phyloP scores from a whole-genome alignment of 1,139 yeast genomes.

The Meyerozyma smithsonii region DNA sequence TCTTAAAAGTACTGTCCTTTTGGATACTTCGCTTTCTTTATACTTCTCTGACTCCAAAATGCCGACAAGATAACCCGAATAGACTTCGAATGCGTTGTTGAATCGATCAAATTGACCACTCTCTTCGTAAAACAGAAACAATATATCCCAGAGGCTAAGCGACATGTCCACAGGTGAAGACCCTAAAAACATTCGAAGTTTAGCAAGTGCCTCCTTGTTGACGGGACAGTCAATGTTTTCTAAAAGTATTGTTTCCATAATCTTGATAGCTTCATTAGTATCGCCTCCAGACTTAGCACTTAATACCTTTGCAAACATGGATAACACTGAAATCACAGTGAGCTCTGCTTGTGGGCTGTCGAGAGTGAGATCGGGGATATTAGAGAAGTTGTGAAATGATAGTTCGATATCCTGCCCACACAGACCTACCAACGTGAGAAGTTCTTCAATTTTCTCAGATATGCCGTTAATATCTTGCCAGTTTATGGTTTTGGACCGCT shows the following conservation, averaged over 20 bases:
- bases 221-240: conserved; percentile 9
- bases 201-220: conserved; percentile 24
- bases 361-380: conserved; percentile 55
- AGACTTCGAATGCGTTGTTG: conserved; percentile 52
- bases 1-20: conserved; percentile 18
- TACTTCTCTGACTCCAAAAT: conserved; percentile 27
- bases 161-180: conserved; percentile 64
- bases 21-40: conserved; percentile 7
- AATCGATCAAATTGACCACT: conserved; percentile 36
- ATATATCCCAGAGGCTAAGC: conserved; percentile 70
- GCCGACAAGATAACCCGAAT: conserved; percentile 36
- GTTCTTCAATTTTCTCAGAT: conserved; percentile 19
- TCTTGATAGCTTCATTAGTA: conserved; percentile 42
- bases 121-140: conserved; percentile 56
- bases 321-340: conserved; percentile 61
- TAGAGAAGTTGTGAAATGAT: conserved; percentile 43
- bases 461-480: conserved; percentile 29
- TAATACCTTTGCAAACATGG: conserved; percentile 60
- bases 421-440: conserved; percentile 7
- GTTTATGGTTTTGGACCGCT: conserved; percentile 26
- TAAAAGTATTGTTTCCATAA: conserved; percentile 52
- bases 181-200: conserved; percentile 56
- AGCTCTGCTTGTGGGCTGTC: conserved; percentile 55
- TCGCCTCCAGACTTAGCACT: conserved; percentile 31
- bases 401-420: not conserved